Conservation (phyloP, 2,329 filamentous ascomycete species). For the Proliferodiscus dingleyae region DNA sequence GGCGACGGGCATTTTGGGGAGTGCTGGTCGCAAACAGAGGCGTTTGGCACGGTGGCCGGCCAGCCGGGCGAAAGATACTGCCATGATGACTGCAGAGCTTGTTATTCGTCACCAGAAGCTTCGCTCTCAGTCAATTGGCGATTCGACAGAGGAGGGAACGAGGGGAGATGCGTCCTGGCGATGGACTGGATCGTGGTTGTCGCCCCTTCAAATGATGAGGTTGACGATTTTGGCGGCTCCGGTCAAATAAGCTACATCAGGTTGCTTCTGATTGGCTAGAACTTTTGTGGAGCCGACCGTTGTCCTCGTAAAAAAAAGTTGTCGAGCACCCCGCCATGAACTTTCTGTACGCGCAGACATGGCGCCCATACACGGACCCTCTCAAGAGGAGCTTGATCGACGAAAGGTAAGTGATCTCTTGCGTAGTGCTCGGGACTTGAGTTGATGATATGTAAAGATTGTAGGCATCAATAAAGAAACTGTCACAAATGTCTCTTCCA, state of each 20-base stretch:
- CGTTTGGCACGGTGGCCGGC: constrained; percentile 67
- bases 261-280: constrained; percentile 1
- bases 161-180: constrained; percentile 9
- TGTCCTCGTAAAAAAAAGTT: constrained; percentile 10
- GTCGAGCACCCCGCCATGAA: constrained; percentile 20
- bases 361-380: constrained; percentile 41
- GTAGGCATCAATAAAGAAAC: constrained; percentile 87
- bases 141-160: constrained; percentile 9
- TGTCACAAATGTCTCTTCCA: constrained; percentile 81
- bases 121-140: constrained; percentile 17
- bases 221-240: constrained; percentile 14
- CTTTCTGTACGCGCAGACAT: constrained; percentile 30
- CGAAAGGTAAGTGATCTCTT: constrained; percentile 49
- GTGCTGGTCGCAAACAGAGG: constrained; percentile 47
- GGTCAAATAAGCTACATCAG: background rate
- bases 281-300: background rate
- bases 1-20: constrained; percentile 33
- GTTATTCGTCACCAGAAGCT: constrained; percentile 20
- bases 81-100: constrained; percentile 49
- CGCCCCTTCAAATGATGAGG: constrained; percentile 19
- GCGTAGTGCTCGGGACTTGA: background rate
- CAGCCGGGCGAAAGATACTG: constrained; percentile 67
- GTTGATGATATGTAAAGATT: constrained; percentile 47
- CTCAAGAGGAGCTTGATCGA: constrained; percentile 52
- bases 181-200: constrained; percentile 4